Evolutionary conservation across 2,329 filamentous ascomycete genomes (phyloP), one percentile per base, ranked within the genome.

Genomic region (Metarhizium album): DNA sequence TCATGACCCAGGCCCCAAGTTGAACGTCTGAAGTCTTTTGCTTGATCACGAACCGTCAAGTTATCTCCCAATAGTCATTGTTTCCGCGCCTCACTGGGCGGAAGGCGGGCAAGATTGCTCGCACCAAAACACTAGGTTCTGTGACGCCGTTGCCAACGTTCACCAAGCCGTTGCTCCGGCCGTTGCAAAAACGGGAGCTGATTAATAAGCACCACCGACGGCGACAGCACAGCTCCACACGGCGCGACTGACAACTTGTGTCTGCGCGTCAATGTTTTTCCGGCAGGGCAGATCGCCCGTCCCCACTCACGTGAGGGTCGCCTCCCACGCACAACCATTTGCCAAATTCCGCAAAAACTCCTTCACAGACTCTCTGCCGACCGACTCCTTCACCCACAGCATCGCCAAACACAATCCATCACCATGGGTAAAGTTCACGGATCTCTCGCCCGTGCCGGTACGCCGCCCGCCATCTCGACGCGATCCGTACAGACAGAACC

Each of bases 401-500:
- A 67, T 61, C 63, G 64, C 54, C 64, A 68, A 59, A 59, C 57
- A 61, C 22, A 66, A 67, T 67, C 64, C 65, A 63, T 66, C 68
- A 86, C 72, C 74, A 90, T 91, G 87, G 87, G 87, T 79, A 91
- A 91, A 79, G 87, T 91, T 75, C 87, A 91, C 85, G 87, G 87
- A 74, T 93, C 87, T 71, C 86, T 93, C 75, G 87, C 87, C 74
- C 87, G 88, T 89, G 88, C 87, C 62, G 73, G 73, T 73, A 74
- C 52, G 69, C 64, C 40, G n/a, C 18, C 54, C 43, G 50, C 40
- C 51, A 49, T 54, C 18, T 24, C 22, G 20, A 24, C 22, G 24
- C 40, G 22, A 23, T 24, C 22, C 6, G 5, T 43, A 16, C n/a
- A n/a, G n/a, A 3, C 33, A 35, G 33, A 35, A 43, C 9, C 16